Base-by-base conservation (phyloP, 345 rosid genomes). In the Corchorus olitorius region DNA sequence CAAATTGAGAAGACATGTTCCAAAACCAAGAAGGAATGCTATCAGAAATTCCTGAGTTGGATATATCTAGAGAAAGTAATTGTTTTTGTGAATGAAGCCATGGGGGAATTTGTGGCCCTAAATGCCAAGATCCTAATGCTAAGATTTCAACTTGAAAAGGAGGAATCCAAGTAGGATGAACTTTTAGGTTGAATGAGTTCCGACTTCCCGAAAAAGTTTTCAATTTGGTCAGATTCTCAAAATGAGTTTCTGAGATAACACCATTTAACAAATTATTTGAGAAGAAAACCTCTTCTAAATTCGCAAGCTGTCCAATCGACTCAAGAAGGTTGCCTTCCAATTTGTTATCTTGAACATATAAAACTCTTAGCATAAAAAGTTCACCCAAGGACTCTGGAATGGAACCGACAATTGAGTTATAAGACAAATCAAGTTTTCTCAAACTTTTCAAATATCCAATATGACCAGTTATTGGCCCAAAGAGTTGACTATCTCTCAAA, bases 311-410 rank as follows among this genome's bases (percentile, higher is more conserved):
- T 56, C 84, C 87, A 35, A 89, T 78, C 48, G 88, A 88, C 45
- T 82, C 72, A 0, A 89, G 89, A 70, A 89, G 59, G 66, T 80
- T 86, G 17, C 88, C 82, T 0, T 33, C 72, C 41, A 89, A 63
- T 59, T 76, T 75, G 77, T 85, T 83, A 43, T 80, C 78, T 15
- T 85, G 86, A 6, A 86, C 86, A 70, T 86, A 88, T 49, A 86
- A 82, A 39, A 7, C 71, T 77, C 43, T 39, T 39, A 39, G 43
- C 43, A 39, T 39, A 3, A 2, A 39, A 39, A 39, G 43, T 39
- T 55, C 8, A 16, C 16, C 59, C 0, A 55, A 11, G 59, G 59
- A 55, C 14, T 14, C 3, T 17, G 22, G 59, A 15, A 55, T 17
- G 5, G 20, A 4, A 55, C 22, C 22, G 17, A 20, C 16, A 0